phyloP scores from a whole-genome alignment of 2,329 filamentous ascomycete species.

The Aspergillus tamarii region DNA sequence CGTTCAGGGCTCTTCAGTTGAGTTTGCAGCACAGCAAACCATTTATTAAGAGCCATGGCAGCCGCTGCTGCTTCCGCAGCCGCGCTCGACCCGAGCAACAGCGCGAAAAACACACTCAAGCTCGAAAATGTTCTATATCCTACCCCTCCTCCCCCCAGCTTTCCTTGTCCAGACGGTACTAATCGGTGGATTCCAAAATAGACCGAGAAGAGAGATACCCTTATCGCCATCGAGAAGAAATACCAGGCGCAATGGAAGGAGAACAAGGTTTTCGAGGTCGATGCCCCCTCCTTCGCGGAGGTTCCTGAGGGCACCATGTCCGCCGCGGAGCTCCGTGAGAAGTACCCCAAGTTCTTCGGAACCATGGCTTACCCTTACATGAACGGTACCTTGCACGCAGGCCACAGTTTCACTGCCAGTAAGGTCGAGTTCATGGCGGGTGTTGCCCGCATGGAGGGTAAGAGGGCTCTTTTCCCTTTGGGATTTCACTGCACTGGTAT shows the following conservation, averaged over 20 bases:
- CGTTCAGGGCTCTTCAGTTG: slow-evolving; percentile 21
- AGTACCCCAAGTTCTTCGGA: slow-evolving; percentile 89
- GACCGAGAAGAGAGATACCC: slow-evolving; percentile 36
- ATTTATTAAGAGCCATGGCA: slow-evolving; percentile 39
- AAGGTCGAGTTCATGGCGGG: slow-evolving; percentile 93
- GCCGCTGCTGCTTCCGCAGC: slow-evolving; percentile 55
- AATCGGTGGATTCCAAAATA: slow-evolving; percentile 21
- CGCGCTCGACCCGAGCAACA: slow-evolving; percentile 58
- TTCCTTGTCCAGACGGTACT: slow-evolving; percentile 21
- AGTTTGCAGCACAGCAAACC: slow-evolving; percentile 30
- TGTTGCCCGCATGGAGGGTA: slow-evolving; percentile 87
- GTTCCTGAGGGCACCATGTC: slow-evolving; percentile 75
- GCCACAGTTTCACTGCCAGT: slow-evolving; percentile 86
- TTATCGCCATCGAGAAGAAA: slow-evolving; percentile 70
- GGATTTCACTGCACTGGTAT: slow-evolving; percentile 97
- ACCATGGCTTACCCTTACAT: slow-evolving; percentile 78
- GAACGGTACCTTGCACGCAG: slow-evolving; percentile 87
- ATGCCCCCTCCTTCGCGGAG: slow-evolving; percentile 80
- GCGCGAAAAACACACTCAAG: slow-evolving; percentile 65
- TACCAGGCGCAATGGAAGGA: slow-evolving; percentile 87
- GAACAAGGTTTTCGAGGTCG: slow-evolving; percentile 76
- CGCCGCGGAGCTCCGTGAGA: slow-evolving; percentile 73
- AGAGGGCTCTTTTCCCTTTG: slow-evolving; percentile 82
- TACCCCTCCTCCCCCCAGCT: slow-evolving; percentile 30
- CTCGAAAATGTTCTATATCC: slow-evolving; percentile 57